Evolutionary conservation across 306 rosid genomes (phyloP).

Genomic region (Mucuna pruriens): DNA sequence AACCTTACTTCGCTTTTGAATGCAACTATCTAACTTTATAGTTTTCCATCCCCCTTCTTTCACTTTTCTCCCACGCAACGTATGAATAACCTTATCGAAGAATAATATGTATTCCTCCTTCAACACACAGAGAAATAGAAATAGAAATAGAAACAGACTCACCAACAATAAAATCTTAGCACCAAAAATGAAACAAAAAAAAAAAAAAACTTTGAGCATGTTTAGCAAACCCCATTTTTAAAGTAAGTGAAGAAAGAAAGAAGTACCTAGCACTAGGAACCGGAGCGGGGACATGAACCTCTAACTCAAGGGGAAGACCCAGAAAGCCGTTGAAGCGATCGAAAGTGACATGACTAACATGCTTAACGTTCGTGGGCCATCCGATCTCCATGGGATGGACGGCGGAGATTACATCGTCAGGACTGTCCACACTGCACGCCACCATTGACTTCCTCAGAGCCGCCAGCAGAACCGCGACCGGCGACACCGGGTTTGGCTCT

Average conservation of each 20-base stretch:
- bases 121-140: neutral
- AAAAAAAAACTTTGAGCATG: neutral
- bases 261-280: constrained; percentile 95
- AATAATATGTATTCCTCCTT: neutral
- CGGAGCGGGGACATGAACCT: constrained; percentile 80
- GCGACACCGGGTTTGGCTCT: constrained; percentile 66
- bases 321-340: constrained; percentile 94
- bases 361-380: constrained; percentile 90
- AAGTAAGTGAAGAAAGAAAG: neutral
- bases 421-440: constrained; percentile 74
- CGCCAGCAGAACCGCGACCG: constrained; percentile 62
- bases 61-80: neutral
- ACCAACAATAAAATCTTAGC: constrained; percentile 16
- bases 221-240: constrained; percentile 33
- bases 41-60: neutral
- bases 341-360: constrained; percentile 88
- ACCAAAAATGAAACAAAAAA: neutral
- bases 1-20: constrained; percentile 17
- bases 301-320: constrained; percentile 90
- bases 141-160: neutral
- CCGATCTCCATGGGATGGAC: constrained; percentile 91
- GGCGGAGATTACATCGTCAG: constrained; percentile 76
- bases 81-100: neutral
- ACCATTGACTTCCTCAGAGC: constrained; percentile 94
- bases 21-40: constrained; percentile 35